A percentile compares a stretch with the other conserved stretches of the same genome.
Conservation (phyloP, 225 moss, liverwort and hornwort species). For the Pseudoscleropodium purum region DNA sequence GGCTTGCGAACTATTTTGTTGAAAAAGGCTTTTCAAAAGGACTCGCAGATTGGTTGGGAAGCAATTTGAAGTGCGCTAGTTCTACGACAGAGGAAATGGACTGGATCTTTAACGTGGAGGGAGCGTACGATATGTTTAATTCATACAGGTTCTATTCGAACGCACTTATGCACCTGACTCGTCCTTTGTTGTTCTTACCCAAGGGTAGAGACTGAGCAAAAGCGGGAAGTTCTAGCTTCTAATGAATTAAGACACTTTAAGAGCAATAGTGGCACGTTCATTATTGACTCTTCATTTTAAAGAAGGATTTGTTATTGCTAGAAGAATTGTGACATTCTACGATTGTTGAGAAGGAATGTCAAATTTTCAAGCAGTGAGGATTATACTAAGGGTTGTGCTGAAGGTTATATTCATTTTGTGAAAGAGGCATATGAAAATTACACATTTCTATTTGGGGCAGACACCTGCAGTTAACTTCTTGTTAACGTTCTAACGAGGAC, state of each 20-base stretch:
- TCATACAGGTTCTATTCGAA: conserved; percentile 47
- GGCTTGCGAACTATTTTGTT: conserved; percentile 68
- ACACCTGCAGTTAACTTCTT: background rate
- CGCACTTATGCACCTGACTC: background rate
- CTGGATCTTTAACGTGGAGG: conserved; percentile 78
- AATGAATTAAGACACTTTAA: background rate
- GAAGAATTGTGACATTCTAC: background rate
- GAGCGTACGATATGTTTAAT: conserved; percentile 77
- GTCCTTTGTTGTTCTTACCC: background rate
- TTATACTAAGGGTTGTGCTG: background rate
- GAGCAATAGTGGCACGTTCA: background rate
- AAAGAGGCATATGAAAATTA: background rate
- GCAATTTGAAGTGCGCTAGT: conserved; percentile 65
- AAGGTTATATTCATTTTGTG: background rate
- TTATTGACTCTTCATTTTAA: background rate
- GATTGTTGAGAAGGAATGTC: background rate
- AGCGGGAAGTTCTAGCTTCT: background rate
- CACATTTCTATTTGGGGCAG: background rate
- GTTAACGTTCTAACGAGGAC: background rate
- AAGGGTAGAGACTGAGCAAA: background rate
- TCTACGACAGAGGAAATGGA: conserved; percentile 67
- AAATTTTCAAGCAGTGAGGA: background rate
- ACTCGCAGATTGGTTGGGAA: conserved; percentile 88
- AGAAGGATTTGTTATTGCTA: background rate
- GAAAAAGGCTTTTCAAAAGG: conserved; percentile 63